Evolutionary conservation across 108 stramenopile species (phyloP).

Genomic region (Hondaea fermentalgiana): DNA sequence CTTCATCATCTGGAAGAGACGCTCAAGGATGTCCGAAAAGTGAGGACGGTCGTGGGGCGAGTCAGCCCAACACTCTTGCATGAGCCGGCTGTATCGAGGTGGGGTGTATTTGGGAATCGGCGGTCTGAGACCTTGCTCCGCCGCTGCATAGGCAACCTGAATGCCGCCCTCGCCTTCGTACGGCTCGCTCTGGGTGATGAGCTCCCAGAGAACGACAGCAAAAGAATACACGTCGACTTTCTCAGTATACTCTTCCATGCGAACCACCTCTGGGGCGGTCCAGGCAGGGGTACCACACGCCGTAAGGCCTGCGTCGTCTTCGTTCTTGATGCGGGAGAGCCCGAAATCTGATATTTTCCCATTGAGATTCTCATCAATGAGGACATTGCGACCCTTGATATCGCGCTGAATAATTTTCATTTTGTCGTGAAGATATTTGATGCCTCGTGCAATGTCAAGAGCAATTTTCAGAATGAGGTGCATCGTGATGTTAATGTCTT

Average conservation of each 20-base stretch:
- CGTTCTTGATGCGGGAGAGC: conserved; percentile 6
- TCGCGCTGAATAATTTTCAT: conserved; percentile 26
- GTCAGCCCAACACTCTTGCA: conserved; percentile 26
- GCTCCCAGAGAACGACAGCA: conserved; percentile 27
- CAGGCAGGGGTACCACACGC: conserved; percentile 29
- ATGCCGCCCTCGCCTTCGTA: background rate
- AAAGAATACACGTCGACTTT: conserved; percentile 30
- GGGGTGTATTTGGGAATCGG: background rate
- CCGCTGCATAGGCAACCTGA: conserved; percentile 19
- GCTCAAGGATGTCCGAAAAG: background rate
- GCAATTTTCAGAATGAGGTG: conserved; percentile 1
- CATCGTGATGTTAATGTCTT: background rate
- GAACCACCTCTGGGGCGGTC: conserved; percentile 27
- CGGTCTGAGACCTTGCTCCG: conserved; percentile 23
- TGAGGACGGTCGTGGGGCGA: background rate
- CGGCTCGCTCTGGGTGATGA: conserved; percentile 9
- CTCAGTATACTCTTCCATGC: conserved; percentile 25
- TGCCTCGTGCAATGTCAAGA: conserved; percentile 26
- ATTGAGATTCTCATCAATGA: conserved; percentile 22
- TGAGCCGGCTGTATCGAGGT: background rate
- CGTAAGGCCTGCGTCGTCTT: background rate
- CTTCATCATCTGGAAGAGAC: conserved; percentile 21
- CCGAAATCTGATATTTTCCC: conserved; percentile 30
- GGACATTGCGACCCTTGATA: conserved; percentile 21
- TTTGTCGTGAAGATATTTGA: conserved; percentile 27